Evolutionary conservation across 441 rosid species (phyloP), one percentile per base, ranked within the genome.

Genomic region (Cnidoscolus chayamansa): DNA sequence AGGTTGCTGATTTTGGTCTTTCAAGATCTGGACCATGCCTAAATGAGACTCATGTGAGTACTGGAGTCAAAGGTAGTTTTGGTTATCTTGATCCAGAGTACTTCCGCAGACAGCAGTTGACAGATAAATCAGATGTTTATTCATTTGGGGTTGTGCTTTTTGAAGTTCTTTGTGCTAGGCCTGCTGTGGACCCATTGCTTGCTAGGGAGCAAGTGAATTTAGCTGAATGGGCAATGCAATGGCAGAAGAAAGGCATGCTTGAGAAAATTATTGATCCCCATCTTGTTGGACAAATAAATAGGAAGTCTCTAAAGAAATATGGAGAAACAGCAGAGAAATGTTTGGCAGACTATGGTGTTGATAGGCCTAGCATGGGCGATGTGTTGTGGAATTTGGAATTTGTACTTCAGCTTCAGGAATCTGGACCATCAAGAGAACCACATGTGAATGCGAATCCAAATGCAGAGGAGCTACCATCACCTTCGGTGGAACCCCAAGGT

Each of bases 81-180:
- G 98, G 98, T 0, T 93, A 93, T 84, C 89, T 93, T n/a, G 95
- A 93, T 76, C 98, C 97, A 15, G 98, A 93, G 72, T 88, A 93
- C 77, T 89, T 90, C 80, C 86, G 97, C 31, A 82, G 98, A 76
- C 98, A 90, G 72, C 98, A 90, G 77, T 92, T 92, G 69, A 92
- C 95, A 0, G 97, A 92, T 74, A 92, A 92, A 71, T 93, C 98
- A 7, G 98, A 92, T 78, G 94, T 90, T 63, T 92, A 90, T 61
- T 90, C 96, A 0, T 92, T 92, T 54, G 98, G 96, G 4, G 98
- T 92, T 32, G 88, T 92, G 74, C 87, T 92, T 16, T 83, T 90
- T 0, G 96, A 92, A 78, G 96, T 90, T 74, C 94, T 92, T 48
- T 92, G 94, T 62, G 96, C 96, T 35, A 82, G 98, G 79, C 93